phyloP scores from a whole-genome alignment of 2,329 filamentous ascomycete genomes.

The Aspergillus alliaceus region DNA sequence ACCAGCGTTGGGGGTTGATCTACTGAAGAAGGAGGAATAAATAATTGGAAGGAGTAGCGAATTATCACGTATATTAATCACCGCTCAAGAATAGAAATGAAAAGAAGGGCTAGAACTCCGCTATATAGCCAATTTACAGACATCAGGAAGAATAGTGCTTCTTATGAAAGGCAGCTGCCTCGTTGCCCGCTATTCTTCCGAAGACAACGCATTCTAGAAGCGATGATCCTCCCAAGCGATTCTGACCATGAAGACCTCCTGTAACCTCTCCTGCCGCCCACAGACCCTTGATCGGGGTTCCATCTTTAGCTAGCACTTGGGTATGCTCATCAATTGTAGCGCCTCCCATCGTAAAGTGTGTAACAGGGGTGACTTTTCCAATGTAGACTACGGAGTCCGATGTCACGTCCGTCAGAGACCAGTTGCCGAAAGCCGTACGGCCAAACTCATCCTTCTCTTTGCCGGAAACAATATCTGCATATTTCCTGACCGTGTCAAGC shows the following conservation, averaged over 20 bases:
- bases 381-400: constrained; percentile 57
- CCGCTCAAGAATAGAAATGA: background rate
- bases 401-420: constrained; percentile 51
- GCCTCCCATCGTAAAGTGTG: constrained; percentile 69
- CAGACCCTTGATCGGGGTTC: constrained; percentile 53
- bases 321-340: constrained; percentile 57
- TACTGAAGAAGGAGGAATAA: constrained; percentile 7
- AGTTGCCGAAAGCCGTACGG: constrained; percentile 55
- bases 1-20: constrained; percentile 20
- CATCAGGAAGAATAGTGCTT: constrained; percentile 9
- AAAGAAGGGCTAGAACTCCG: background rate
- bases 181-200: constrained; percentile 57
- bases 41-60: too few relatives aligned
- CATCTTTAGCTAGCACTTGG: constrained; percentile 49
- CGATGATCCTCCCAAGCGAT: constrained; percentile 62
- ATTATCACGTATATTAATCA: too few relatives aligned
- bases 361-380: constrained; percentile 61
- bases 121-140: background rate
- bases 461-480: constrained; percentile 47
- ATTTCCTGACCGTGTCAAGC: constrained; percentile 50
- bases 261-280: constrained; percentile 67
- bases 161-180: constrained; percentile 40
- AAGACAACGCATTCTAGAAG: constrained; percentile 65
- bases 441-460: constrained; percentile 47
- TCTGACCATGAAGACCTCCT: constrained; percentile 64